A percentile compares a stretch with the other conserved stretches of the same genome.
Conservation (phyloP, 768 basidiomycete genomes). For the Suillus tomentosus region DNA sequence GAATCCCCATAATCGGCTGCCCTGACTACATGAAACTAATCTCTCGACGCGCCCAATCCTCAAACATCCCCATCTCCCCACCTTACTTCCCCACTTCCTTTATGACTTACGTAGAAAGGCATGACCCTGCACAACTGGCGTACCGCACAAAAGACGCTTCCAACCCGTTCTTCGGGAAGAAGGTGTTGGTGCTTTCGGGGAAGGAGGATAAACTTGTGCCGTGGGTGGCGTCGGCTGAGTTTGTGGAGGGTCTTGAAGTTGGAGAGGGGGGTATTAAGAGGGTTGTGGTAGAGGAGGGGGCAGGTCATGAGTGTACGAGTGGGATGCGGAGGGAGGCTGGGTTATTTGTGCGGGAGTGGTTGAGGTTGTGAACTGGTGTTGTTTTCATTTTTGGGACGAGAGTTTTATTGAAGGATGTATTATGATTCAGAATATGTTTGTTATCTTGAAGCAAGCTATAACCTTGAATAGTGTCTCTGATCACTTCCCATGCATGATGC, state of each 20-base stretch:
- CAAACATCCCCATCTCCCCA: constrained; percentile 44
- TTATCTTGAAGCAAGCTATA: too few relatives aligned
- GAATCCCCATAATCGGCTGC: constrained; percentile 65
- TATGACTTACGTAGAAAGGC: constrained; percentile 43
- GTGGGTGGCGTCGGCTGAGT: constrained; percentile 54
- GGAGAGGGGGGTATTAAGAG: constrained; percentile 57
- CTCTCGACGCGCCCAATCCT: constrained; percentile 49
- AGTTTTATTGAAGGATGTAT: not conserved
- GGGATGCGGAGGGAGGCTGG: constrained; percentile 58
- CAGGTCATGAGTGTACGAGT: constrained; percentile 63
- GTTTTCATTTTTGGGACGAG: not conserved
- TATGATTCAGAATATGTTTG: too few relatives aligned
- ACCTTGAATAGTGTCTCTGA: too few relatives aligned
- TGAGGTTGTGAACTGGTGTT: constrained; percentile 9
- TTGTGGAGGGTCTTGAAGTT: constrained; percentile 57
- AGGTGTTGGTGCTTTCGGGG: constrained; percentile 73
- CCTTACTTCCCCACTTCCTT: constrained; percentile 62
- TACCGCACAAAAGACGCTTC: constrained; percentile 39
- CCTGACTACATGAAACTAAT: constrained; percentile 68
- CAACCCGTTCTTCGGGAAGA: constrained; percentile 72
- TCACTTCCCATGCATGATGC: too few relatives aligned
- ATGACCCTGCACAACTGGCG: constrained; percentile 48
- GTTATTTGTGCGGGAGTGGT: constrained; percentile 29
- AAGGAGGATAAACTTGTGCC: constrained; percentile 68
- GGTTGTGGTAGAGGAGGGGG: constrained; percentile 52